A percentile compares a stretch with the other conserved stretches of the same genome.
Evolutionary conservation across 495 filamentous ascomycete species (phyloP).

Genomic region (Xylaria telfairii): DNA sequence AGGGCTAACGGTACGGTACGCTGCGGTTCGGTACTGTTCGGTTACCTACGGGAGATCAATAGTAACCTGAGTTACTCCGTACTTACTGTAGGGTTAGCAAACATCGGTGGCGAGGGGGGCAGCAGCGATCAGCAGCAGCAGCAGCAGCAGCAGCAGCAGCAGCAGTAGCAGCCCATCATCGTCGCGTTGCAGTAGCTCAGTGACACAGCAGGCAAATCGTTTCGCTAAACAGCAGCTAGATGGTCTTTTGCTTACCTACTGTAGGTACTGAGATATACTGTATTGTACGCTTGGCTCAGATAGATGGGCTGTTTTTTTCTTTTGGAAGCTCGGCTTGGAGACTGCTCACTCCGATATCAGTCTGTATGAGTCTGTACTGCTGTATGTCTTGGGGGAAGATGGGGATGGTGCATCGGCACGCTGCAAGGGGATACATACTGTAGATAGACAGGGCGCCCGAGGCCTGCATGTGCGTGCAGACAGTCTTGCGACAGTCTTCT

Average conservation of each 20-base stretch:
- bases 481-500: constrained; percentile 4
- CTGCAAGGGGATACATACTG: constrained; percentile 12
- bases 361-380: neutral
- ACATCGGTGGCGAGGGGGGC: constrained; percentile 26
- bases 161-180: constrained; percentile 23
- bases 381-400: neutral
- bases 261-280: too few species aligned
- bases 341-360: neutral
- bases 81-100: too few species aligned
- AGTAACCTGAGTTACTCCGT: too few species aligned
- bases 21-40: too few species aligned
- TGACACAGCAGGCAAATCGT: constrained; percentile 25
- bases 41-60: constrained; percentile 29
- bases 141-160: too few species aligned
- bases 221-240: neutral
- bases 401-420: constrained; percentile 4
- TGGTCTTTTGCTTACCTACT: neutral
- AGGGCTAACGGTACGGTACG: constrained; percentile 31
- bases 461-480: constrained; percentile 13
- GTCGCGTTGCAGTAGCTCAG: constrained; percentile 13
- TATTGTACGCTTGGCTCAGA: too few species aligned
- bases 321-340: constrained; percentile 10
- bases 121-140: constrained; percentile 35
- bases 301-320: neutral
- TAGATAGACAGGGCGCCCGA: constrained; percentile 17